phyloP scores from a whole-genome alignment of 176 grass and related monocot genomes.

The Musa itinerans region DNA sequence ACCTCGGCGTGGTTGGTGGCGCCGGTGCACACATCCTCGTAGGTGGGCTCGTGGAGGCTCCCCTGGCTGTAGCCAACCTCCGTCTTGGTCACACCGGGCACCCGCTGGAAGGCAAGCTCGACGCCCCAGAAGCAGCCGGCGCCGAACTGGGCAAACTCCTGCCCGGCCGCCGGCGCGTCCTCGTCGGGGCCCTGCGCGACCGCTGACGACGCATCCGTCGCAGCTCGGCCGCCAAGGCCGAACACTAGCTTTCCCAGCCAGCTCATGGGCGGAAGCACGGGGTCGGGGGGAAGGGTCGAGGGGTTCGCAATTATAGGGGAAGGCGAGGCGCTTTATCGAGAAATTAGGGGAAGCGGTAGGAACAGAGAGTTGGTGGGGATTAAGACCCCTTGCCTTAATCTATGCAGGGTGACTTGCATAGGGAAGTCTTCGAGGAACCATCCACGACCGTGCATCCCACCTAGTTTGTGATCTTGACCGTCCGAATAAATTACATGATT shows the following conservation, averaged over 20 bases:
- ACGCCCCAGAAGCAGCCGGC: constrained; percentile 99
- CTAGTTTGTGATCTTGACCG: too few species aligned
- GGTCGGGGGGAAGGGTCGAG: constrained; percentile 13
- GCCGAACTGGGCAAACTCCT: constrained; percentile 86
- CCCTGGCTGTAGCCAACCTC: constrained; percentile 97
- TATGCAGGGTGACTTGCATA: too few species aligned
- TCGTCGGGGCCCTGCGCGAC: constrained; percentile 86
- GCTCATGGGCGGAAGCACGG: constrained; percentile 43
- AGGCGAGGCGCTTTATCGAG: neutral
- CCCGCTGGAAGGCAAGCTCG: constrained; percentile 86
- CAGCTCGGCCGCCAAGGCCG: constrained; percentile 38
- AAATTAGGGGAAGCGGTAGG: constrained; percentile 9
- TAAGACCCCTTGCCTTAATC: too few species aligned
- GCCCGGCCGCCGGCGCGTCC: constrained; percentile 57
- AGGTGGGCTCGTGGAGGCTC: constrained; percentile 59
- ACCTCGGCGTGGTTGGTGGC: constrained; percentile 78
- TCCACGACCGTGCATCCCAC: too few species aligned
- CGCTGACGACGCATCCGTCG: constrained; percentile 58
- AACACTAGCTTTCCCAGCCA: constrained; percentile 95
- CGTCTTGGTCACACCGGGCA: constrained; percentile 72
- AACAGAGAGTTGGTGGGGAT: constrained; percentile 22
- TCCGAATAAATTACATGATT: too few species aligned
- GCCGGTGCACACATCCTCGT: constrained; percentile 94
- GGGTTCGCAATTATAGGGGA: neutral
- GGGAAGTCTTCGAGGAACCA: too few species aligned